Conservation (phyloP, 2,329 filamentous ascomycete species). For the Tolypocladium tundrense region DNA sequence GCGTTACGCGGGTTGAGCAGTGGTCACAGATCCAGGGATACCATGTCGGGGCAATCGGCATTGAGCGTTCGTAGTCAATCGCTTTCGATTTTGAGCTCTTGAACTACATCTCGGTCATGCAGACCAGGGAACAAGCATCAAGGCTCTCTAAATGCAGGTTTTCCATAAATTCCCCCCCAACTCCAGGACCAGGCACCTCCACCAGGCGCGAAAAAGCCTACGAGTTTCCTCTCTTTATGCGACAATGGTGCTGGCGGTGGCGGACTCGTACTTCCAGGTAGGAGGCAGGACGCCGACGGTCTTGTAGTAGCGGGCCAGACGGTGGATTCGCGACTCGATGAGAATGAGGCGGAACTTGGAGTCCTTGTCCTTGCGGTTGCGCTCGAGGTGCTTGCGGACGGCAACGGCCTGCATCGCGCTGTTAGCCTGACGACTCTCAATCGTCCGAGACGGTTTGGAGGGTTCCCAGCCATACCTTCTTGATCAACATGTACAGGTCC, state of each 20-base stretch:
- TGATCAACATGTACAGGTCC: slow-evolving; percentile 99
- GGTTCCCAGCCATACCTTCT: slow-evolving; percentile 61
- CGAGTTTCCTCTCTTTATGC: slow-evolving; percentile 48
- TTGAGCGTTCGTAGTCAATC: slow-evolving; percentile 15
- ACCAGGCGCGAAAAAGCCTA: slow-evolving; percentile 11
- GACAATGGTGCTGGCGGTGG: slow-evolving; percentile 89
- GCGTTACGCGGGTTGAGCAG: neutral
- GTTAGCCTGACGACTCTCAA: neutral
- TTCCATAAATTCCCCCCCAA: slow-evolving; percentile 31
- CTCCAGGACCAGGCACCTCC: slow-evolving; percentile 29
- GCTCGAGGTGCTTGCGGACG: slow-evolving; percentile 99
- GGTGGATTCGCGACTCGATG: slow-evolving; percentile 99
- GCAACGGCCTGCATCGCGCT: slow-evolving; percentile 63
- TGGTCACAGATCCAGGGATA: slow-evolving; percentile 2
- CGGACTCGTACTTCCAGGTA: slow-evolving; percentile 98
- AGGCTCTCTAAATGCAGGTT: slow-evolving; percentile 33
- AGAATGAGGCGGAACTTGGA: slow-evolving; percentile 99
- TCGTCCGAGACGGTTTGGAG: neutral
- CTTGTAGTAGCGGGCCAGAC: slow-evolving; percentile 99
- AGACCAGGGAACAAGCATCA: slow-evolving; percentile 28
- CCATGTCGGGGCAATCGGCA: slow-evolving; percentile 9
- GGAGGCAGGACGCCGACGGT: slow-evolving; percentile 75
- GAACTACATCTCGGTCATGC: slow-evolving; percentile 19
- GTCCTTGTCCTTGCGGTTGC: slow-evolving; percentile 99
- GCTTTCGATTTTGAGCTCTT: slow-evolving; percentile 24